phyloP scores from a whole-genome alignment of 192 early-diverging fungal genomes.

The Chytriomyces confervae region DNA sequence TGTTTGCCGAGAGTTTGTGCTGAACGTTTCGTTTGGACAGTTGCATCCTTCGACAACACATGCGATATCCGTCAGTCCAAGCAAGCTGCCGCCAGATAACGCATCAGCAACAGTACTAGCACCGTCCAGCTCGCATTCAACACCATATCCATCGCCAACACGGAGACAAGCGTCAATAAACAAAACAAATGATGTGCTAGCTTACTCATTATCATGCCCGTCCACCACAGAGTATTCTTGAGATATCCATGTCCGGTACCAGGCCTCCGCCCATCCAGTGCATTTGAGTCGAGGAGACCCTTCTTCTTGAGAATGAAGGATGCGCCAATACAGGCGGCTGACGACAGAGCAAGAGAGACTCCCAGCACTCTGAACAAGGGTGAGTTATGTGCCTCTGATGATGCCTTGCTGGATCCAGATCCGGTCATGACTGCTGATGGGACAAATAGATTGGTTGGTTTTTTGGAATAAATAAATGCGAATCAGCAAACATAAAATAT shows the following conservation, averaged over 20 bases:
- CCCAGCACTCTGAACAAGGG: conserved; percentile 60
- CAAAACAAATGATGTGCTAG: not conserved
- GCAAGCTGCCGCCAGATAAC: not conserved
- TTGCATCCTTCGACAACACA: too few relatives aligned
- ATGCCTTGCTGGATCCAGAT: not conserved
- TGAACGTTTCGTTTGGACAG: too few relatives aligned
- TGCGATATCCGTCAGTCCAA: too few relatives aligned
- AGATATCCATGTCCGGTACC: conserved; percentile 74
- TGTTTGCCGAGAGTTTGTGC: too few relatives aligned
- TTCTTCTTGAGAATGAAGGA: conserved; percentile 93
- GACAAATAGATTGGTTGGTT: too few relatives aligned
- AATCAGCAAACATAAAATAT: too few relatives aligned
- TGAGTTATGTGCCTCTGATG: not conserved
- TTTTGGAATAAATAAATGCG: too few relatives aligned
- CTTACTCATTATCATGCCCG: conserved; percentile 81
- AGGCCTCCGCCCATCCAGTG: not conserved
- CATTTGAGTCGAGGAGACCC: conserved; percentile 73
- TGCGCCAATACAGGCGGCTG: conserved; percentile 83
- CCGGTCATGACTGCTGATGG: not conserved
- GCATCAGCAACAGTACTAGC: not conserved
- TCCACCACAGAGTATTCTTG: conserved; percentile 88
- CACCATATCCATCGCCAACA: too few relatives aligned
- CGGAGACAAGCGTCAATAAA: too few relatives aligned
- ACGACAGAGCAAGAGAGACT: conserved; percentile 82
- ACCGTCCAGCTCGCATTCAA: too few relatives aligned